Base-by-base conservation (phyloP, 148 eudicot species). In the Cornus controversa region DNA sequence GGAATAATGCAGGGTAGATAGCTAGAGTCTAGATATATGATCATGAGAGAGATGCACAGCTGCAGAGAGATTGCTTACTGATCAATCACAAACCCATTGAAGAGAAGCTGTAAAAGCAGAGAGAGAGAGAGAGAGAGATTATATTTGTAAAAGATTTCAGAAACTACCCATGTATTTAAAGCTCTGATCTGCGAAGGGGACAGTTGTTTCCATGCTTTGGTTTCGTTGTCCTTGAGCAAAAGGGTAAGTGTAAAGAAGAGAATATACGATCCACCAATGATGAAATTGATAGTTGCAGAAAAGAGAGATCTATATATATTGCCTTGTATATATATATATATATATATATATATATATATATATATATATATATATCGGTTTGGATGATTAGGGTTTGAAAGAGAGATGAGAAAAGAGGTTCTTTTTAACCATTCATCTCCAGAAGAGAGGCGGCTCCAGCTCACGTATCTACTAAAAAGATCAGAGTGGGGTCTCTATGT, bases 401-500 rank as follows among this genome's bases (percentile, higher is more conserved):
- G 25, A 13, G 23, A 57, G 47, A 26, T 29, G 45, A 27, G 62
- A 14, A 47, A 50, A 42, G 75, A 60, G 31, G 54, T 31, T 54
- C 26, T 5, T 3, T 47, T 69, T 73, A 75, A 10, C 71, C 72
- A 37, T 75, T 77, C 77, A 24, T 69, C 71, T 40, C 47, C 47
- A n/a, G 27, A 64, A 70, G 77, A 58, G 34, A 31, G 79, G 79
- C 79, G 75, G 83, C 71, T 75, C 67, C 76, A 60, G 82, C 80
- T 83, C 76, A 79, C 8, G 73, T 79, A 72, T 83, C 82, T 78
- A 79, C 76, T 57, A 71, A 75, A 75, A 78, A 54, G 82, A 72
- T 75, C 67, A 73, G 69, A 72, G 89, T 84, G 85, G 84, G 86
- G 80, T 45, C 34, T 31, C 4, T n/a, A n/a, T n/a, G n/a, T n/a